These are phyloP conservation scores for Aspergillus calidoustus DNA, from an alignment of 2,329 filamentous ascomycete genomes.

Conservation along the genomic window DNA sequence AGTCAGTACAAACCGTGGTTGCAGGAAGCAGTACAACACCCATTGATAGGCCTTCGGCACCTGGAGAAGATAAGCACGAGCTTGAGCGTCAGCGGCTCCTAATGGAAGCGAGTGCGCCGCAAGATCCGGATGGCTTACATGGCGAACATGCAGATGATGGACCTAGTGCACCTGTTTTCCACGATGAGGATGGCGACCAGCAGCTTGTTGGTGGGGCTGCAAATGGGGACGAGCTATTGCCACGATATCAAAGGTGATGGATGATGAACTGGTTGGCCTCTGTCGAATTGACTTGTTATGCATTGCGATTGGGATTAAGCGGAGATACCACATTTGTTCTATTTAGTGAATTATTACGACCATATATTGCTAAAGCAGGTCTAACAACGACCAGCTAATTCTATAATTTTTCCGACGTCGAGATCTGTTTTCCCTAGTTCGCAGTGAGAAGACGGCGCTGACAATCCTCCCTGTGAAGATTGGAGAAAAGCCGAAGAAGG, in stretches of 20 bases:
- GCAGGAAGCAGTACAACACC: constrained; percentile 46
- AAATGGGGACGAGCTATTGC: constrained; percentile 46
- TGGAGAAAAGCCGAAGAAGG: constrained; percentile 2
- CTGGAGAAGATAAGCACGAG: constrained; percentile 77
- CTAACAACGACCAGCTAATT: background rate
- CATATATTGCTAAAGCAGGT: constrained; percentile 4
- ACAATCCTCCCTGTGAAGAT: background rate
- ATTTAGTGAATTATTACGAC: constrained; percentile 16
- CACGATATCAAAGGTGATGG: constrained; percentile 49
- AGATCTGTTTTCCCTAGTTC: background rate
- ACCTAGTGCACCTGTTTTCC: constrained; percentile 65
- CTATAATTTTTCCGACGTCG: background rate
- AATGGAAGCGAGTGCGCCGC: constrained; percentile 67
- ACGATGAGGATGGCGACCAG: constrained; percentile 62
- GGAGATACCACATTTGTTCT: constrained; percentile 40
- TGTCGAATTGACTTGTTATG: constrained; percentile 31
- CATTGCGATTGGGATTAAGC: constrained; percentile 35
- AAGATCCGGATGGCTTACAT: constrained; percentile 24
- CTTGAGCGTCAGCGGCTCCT: constrained; percentile 70
- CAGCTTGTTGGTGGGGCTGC: constrained; percentile 46
- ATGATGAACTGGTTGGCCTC: constrained; percentile 5
- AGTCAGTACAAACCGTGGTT: constrained; percentile 38
- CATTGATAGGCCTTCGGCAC: constrained; percentile 40
- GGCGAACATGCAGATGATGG: constrained; percentile 23
- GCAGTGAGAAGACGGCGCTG: background rate